Base-by-base conservation (phyloP, 352 stramenopile genomes). In the Phytophthora litchii region DNA sequence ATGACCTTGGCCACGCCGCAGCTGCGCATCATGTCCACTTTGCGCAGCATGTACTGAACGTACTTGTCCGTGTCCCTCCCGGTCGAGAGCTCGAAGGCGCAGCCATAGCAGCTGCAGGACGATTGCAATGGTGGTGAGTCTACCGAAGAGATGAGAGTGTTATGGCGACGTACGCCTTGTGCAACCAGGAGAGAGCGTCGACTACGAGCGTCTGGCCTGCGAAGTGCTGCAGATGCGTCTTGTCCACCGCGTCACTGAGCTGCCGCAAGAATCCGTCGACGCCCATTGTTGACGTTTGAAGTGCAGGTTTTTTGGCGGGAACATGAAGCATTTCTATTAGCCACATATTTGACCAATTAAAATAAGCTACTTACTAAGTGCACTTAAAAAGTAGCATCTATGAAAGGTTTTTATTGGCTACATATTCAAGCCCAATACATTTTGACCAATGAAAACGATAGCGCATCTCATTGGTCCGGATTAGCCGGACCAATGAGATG, bases 141-240 rank as follows among this genome's bases (percentile, higher is more conserved):
- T 19, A 32, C 25, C 17, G 16, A 27, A 21, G 16, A 27, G 23
- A 2, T 27, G 12, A 35, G 4, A 6, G 36, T 0, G 14, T 16
- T 17, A 13, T 0, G 23, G 10, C 8, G 3, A 79, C 83, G 37
- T 70, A 92, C 83, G 81, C 83, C 58, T 91, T 92, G 61, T 92
- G 81, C 31, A 92, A 72, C 83, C 83, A 92, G 4, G 83, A 91
- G 50, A 91, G 76, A 7, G 81, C 83, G 36, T 92, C 83, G 2
- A 90, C 80, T 3, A 83, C 81, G 40, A 92, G 56, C 10, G 67
- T 85, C 50, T 90, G 70, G 13, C 69, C 80, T 3, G 49, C 58
- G 54, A 87, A 91, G 8, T 70, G 44, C 14, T 67, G 64, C 66
- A 91, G 47, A 46, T 91, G 79, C 17, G 76, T 75, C 52, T 70